Base-by-base conservation (phyloP, 2,329 filamentous ascomycete genomes). In the Ilyonectria sp. region DNA sequence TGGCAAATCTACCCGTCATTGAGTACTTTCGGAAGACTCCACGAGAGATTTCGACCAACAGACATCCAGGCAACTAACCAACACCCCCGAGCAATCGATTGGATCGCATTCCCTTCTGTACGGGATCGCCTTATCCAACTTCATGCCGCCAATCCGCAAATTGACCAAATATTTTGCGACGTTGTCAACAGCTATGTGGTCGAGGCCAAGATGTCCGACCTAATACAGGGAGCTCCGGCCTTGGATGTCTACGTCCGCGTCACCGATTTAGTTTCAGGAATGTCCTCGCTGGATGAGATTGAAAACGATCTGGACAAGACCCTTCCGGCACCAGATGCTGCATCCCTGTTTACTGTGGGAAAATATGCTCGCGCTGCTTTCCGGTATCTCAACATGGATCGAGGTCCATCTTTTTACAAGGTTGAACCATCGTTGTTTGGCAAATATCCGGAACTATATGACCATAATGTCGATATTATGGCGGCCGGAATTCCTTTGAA, bases 161-260 rank as follows among this genome's bases (percentile, higher is more conserved):
- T 79, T 5, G 77, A 79, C 19, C 71, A 77, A 3, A 79, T 79
- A 1, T 79, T 79, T 37, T 79, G 77, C 65, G 77, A 79, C 7
- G 77, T 76, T 1, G 77, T 79, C 8, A 79, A 71, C 6, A 75
- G 72, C 1, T 79, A 79, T 21, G 77, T 79, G 4, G 77, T 79
- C 1, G 77, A 79, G 56, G 46, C 77, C 1, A 50, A 60, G 50
- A 76, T 79, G 77, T 78, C 77, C 1, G 74, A 75, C 4, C 60
- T 79, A 3, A 67, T 79, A 8, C 63, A 69, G 0, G 75, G 71
- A 1, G 76, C 75, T 4, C 75, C 76, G 2, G 68, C 65, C 4
- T 68, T 76, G 6, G 76, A 68, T 1, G 74, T 75, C 1, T 77
- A 79, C 63, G 69, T 79, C 1, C 68, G 77, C 0, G 77, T 79